Percentiles rank a stretch among this genome's conserved stretches.
phyloP scores from a whole-genome alignment of 2,329 filamentous ascomycete species.

The Simplicillium aogashimaense region DNA sequence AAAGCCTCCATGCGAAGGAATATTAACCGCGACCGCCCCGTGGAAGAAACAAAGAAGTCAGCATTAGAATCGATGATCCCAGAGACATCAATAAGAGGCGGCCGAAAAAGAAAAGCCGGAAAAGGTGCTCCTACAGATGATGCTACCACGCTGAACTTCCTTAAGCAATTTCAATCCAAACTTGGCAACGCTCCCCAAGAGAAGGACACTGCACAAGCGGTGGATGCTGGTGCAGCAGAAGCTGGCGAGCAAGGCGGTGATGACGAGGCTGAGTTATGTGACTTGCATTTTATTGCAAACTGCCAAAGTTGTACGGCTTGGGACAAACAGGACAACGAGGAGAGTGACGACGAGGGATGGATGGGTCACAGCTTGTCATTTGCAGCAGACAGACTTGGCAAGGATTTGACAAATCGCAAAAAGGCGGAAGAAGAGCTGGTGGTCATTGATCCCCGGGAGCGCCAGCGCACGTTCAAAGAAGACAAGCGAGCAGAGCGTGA shows the following conservation, averaged over 20 bases:
- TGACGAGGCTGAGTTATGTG: constrained; percentile 70
- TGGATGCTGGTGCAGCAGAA: constrained; percentile 12
- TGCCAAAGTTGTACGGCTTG: constrained; percentile 87
- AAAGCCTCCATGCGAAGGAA: constrained; percentile 74
- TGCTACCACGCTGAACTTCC: constrained; percentile 54
- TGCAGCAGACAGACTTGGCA: constrained; percentile 80
- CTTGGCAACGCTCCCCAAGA: constrained; percentile 46
- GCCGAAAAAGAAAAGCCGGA: constrained; percentile 55
- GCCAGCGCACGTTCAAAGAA: constrained; percentile 61
- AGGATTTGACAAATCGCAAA: constrained; percentile 81
- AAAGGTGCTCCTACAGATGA: constrained; percentile 48
- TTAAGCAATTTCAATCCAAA: constrained; percentile 72
- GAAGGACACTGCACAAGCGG: constrained; percentile 20
- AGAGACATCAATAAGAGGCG: constrained; percentile 54
- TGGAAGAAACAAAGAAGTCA: constrained; percentile 52
- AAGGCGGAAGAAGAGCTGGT: constrained; percentile 86
- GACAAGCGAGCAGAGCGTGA: constrained; percentile 52
- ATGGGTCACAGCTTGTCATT: constrained; percentile 80
- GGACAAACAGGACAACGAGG: constrained; percentile 55
- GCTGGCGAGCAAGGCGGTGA: constrained; percentile 30
- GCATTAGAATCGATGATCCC: constrained; percentile 68
- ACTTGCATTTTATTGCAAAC: constrained; percentile 90
- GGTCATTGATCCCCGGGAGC: constrained; percentile 86
- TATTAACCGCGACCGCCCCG: constrained; percentile 33
- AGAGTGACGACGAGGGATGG: constrained; percentile 62